phyloP scores from a whole-genome alignment of 768 basidiomycete species.

The Termitomyces sp. region DNA sequence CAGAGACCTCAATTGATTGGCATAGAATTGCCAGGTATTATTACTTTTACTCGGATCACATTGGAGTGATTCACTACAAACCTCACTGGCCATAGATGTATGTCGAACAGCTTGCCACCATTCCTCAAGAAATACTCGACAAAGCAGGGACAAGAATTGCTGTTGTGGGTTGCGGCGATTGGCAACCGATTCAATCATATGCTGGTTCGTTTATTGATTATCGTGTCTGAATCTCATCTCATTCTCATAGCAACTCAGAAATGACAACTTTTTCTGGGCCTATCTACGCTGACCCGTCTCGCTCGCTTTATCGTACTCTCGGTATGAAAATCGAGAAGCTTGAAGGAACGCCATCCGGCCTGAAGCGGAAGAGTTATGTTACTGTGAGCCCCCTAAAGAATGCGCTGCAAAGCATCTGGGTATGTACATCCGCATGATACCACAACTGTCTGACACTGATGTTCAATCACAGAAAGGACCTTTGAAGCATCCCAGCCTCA shows the following conservation, averaged over 20 bases:
- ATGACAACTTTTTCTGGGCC: constrained; percentile 38
- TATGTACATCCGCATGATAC: constrained; percentile 16
- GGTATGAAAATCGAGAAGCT: constrained; percentile 57
- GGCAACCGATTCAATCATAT: constrained; percentile 46
- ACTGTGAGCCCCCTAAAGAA: constrained; percentile 25
- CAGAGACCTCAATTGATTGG: neutral
- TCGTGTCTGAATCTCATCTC: neutral
- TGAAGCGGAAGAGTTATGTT: constrained; percentile 45
- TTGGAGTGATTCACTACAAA: neutral
- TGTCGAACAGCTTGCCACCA: constrained; percentile 39
- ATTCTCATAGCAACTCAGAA: constrained; percentile 25
- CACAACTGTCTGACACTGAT: neutral
- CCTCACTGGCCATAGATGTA: constrained; percentile 33
- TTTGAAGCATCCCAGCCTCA: constrained; percentile 36
- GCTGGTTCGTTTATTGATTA: constrained; percentile 29
- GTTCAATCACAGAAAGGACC: constrained; percentile 27
- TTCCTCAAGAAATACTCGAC: constrained; percentile 37
- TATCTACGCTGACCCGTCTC: constrained; percentile 65
- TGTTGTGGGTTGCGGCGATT: constrained; percentile 61
- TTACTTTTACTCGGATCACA: neutral
- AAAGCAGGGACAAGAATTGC: constrained; percentile 38
- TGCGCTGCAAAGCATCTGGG: constrained; percentile 41
- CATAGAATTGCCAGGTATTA: constrained; percentile 39
- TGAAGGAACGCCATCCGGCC: constrained; percentile 37
- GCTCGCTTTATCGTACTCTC: constrained; percentile 53